A percentile compares a stretch with the other conserved stretches of the same genome.
phyloP scores from a whole-genome alignment of 805 yeast species.

The Teunomyces panamensis region DNA sequence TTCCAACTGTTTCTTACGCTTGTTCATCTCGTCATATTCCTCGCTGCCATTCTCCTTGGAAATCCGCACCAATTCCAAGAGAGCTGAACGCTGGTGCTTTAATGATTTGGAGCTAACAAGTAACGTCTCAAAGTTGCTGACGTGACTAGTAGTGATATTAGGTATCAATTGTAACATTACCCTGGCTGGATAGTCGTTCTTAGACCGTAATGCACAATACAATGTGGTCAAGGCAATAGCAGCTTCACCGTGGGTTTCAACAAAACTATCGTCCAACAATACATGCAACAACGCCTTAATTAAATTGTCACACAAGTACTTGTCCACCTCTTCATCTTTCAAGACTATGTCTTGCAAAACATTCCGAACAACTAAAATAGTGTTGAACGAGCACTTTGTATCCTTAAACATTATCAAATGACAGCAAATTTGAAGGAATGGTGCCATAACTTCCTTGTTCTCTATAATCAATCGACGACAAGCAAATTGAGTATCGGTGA shows the following conservation, averaged over 20 bases:
- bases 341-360: constrained; percentile 66
- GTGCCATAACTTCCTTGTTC: constrained; percentile 67
- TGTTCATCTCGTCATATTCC: constrained; percentile 43
- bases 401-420: constrained; percentile 82
- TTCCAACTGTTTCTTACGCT: constrained; percentile 55
- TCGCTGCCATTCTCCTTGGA: constrained; percentile 44
- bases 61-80: constrained; percentile 70
- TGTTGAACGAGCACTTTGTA: constrained; percentile 88
- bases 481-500: constrained; percentile 59
- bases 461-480: constrained; percentile 65
- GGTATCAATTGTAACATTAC: constrained; percentile 54
- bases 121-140: constrained; percentile 61
- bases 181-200: constrained; percentile 66
- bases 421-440: constrained; percentile 69
- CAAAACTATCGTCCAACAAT: constrained; percentile 69
- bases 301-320: constrained; percentile 59
- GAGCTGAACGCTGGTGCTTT: constrained; percentile 76
- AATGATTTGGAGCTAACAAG: constrained; percentile 63
- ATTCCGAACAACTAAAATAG: constrained; percentile 75
- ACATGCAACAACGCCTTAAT: constrained; percentile 68
- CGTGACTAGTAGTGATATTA: constrained; percentile 51
- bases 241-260: constrained; percentile 87
- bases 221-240: constrained; percentile 83
- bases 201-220: constrained; percentile 68
- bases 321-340: constrained; percentile 73